These are phyloP conservation scores for Yamadazyma buinensis DNA, from an alignment of 1,139 yeast genomes.

Conservation along the genomic window DNA sequence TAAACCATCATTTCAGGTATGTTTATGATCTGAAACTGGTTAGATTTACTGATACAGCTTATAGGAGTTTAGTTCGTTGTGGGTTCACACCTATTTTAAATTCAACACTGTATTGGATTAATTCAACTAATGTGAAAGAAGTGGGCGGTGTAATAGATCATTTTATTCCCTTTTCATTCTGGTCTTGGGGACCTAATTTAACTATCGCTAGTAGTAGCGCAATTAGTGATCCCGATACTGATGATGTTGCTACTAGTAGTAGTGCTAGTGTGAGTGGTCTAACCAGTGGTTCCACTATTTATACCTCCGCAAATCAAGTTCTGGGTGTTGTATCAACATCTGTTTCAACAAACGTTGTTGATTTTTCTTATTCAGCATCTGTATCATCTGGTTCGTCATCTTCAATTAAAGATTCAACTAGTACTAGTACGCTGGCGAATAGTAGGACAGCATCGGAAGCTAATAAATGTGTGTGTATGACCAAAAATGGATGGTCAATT, in stretches of 20 bases:
- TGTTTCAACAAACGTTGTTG: too few relatives aligned
- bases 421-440: too few relatives aligned
- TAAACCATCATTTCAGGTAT: conserved; percentile 35
- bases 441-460: conserved; percentile 1
- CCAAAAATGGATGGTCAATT: conserved; percentile 50
- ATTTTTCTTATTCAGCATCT: too few relatives aligned
- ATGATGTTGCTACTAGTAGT: neutral
- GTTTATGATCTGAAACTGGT: conserved; percentile 26
- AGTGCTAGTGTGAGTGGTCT: neutral
- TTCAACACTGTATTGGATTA: conserved; percentile 24
- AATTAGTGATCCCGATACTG: neutral
- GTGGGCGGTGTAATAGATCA: conserved; percentile 17
- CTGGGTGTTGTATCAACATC: too few relatives aligned
- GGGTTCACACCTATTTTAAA: conserved; percentile 64
- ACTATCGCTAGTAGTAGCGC: neutral
- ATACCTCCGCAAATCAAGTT: too few relatives aligned
- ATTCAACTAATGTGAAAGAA: conserved; percentile 11
- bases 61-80: conserved; percentile 39
- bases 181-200: conserved; percentile 56
- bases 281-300: neutral
- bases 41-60: conserved; percentile 29
- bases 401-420: too few relatives aligned
- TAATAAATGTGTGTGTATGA: conserved; percentile 59
- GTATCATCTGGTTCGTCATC: too few relatives aligned
- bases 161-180: conserved; percentile 36